Percentiles rank a stretch among this genome's conserved stretches.
phyloP scores from a whole-genome alignment of 208 protist species.

The Acanthamoeba rhysodes region DNA sequence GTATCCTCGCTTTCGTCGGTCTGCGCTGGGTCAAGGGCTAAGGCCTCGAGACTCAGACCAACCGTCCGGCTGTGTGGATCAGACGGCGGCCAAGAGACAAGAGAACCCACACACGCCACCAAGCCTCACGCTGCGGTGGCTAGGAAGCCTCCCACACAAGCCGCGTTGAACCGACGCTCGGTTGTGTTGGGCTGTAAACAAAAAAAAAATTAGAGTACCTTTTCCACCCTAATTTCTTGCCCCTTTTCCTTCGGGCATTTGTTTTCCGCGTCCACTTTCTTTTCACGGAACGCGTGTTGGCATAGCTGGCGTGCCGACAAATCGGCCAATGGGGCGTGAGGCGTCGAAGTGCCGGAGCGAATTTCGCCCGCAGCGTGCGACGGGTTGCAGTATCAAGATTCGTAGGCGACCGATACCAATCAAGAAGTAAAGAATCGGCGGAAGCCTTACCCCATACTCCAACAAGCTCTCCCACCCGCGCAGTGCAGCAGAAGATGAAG shows the following conservation, averaged over 20 bases:
- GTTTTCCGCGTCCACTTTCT: not conserved
- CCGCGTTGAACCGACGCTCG: too few relatives aligned
- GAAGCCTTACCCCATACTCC: too few relatives aligned
- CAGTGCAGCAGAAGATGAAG: not conserved
- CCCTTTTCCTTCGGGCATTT: not conserved
- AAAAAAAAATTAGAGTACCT: not conserved
- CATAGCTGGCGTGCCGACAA: too few relatives aligned
- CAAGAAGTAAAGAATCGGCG: too few relatives aligned
- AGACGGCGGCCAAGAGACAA: not conserved
- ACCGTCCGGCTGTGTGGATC: not conserved
- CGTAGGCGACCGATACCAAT: too few relatives aligned
- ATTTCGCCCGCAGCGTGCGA: too few relatives aligned
- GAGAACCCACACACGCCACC: not conserved
- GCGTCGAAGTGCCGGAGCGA: too few relatives aligned
- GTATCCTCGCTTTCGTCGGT: slow-evolving; percentile 62
- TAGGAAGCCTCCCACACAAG: not conserved
- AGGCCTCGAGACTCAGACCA: not conserved
- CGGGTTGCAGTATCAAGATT: too few relatives aligned
- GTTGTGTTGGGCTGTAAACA: not conserved
- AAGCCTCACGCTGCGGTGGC: too few relatives aligned
- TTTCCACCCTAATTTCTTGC: not conserved
- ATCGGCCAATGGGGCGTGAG: too few relatives aligned
- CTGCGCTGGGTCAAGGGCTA: slow-evolving; percentile 65
- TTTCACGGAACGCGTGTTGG: not conserved
- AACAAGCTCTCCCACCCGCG: too few relatives aligned